Evolutionary conservation across 2,329 filamentous ascomycete species (phyloP).

Genomic region (Blumeriella jaapii): DNA sequence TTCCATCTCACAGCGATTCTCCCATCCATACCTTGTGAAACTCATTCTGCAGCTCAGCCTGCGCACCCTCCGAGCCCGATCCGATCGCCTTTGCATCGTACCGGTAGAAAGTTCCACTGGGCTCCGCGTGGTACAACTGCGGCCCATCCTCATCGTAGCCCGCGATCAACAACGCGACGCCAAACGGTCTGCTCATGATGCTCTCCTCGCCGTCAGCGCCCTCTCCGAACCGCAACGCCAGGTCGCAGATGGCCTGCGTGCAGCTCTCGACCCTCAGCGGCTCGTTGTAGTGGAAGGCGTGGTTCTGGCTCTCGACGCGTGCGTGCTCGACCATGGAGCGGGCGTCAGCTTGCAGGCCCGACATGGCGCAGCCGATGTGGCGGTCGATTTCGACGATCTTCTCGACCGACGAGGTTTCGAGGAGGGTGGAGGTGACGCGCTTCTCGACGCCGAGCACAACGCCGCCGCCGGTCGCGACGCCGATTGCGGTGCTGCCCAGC

Average conservation of each 20-base stretch:
- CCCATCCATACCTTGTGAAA: constrained; percentile 64
- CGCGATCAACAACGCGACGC: constrained; percentile 90
- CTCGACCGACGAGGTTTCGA: constrained; percentile 95
- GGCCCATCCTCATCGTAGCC: constrained; percentile 96
- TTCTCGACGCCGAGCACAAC: constrained; percentile 98
- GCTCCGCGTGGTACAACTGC: constrained; percentile 94
- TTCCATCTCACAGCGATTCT: neutral
- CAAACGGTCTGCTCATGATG: constrained; percentile 96
- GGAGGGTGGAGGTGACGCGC: constrained; percentile 92
- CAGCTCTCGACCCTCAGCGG: constrained; percentile 90
- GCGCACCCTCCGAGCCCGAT: constrained; percentile 90
- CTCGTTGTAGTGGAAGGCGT: constrained; percentile 97
- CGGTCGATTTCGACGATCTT: constrained; percentile 99
- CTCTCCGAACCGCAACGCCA: constrained; percentile 93
- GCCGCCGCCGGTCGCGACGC: constrained; percentile 88
- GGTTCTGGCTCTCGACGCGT: constrained; percentile 92
- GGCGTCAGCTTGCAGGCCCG: constrained; percentile 91
- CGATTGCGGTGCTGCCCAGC: constrained; percentile 95
- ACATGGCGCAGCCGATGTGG: constrained; percentile 99
- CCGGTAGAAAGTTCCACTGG: constrained; percentile 95
- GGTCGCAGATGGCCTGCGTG: constrained; percentile 96
- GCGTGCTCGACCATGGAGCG: constrained; percentile 98
- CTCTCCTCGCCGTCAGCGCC: constrained; percentile 96
- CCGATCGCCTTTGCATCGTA: constrained; percentile 99
- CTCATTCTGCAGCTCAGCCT: constrained; percentile 96